Percentiles rank a stretch among this genome's conserved stretches.
These are phyloP conservation scores for Ophiostoma perfectum DNA, from an alignment of 2,329 filamentous ascomycete species.

Conservation along the genomic window DNA sequence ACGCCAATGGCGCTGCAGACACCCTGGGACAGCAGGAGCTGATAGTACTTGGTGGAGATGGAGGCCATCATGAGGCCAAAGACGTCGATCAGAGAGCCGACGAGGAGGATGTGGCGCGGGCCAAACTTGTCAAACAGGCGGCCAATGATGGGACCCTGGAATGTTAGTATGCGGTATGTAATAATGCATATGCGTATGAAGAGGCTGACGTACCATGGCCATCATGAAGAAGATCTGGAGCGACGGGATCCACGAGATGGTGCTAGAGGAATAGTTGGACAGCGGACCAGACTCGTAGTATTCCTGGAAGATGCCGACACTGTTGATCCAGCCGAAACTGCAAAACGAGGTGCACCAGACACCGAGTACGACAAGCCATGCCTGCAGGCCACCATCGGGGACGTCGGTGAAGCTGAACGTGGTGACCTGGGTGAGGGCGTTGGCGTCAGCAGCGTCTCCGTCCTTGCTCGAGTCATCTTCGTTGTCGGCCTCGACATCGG, in stretches of 20 bases:
- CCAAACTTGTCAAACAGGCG: constrained; percentile 51
- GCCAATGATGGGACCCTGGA: constrained; percentile 52
- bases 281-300: constrained; percentile 52
- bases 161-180: neutral
- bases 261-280: constrained; percentile 44
- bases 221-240: constrained; percentile 45
- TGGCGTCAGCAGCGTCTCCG: neutral
- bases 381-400: constrained; percentile 30
- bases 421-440: neutral
- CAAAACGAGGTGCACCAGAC: constrained; percentile 40
- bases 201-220: constrained; percentile 32
- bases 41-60: constrained; percentile 35
- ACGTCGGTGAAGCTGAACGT: constrained; percentile 14
- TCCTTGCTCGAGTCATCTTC: neutral
- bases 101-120: constrained; percentile 45
- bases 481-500: neutral
- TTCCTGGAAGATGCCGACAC: constrained; percentile 51
- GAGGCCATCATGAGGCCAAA: constrained; percentile 56
- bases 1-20: constrained; percentile 28
- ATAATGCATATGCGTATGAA: neutral
- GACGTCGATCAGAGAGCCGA: constrained; percentile 48
- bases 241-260: constrained; percentile 58
- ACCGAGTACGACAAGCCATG: constrained; percentile 40
- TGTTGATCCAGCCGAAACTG: constrained; percentile 40
- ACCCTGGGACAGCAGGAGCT: constrained; percentile 31